These are phyloP conservation scores for Kwoniella sp. DNA, from an alignment of 768 basidiomycete species.

Conservation along the genomic window DNA sequence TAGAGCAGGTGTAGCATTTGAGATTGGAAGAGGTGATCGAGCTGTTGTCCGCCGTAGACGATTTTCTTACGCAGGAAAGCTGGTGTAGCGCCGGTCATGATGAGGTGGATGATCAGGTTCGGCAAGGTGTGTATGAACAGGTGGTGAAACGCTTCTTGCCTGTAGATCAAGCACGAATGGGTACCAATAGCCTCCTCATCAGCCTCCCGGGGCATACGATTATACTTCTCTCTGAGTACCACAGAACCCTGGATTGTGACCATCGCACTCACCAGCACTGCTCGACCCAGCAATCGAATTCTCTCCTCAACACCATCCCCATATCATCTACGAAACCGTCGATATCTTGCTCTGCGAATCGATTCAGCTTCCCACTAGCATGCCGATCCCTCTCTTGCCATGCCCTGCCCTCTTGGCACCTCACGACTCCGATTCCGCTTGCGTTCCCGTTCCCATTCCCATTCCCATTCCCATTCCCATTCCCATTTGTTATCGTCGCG, in stretches of 20 bases:
- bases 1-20: conserved; percentile 51
- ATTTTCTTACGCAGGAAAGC: conserved; percentile 52
- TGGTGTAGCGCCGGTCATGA: conserved; percentile 47
- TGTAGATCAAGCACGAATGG: too few relatives aligned
- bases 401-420: conserved; percentile 46
- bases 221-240: too few relatives aligned
- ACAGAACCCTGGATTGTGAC: neutral
- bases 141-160: conserved; percentile 56
- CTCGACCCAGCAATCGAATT: conserved; percentile 56
- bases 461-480: conserved; percentile 1
- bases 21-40: conserved; percentile 49
- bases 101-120: conserved; percentile 53
- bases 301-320: conserved; percentile 49
- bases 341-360: conserved; percentile 47
- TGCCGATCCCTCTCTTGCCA: conserved; percentile 45
- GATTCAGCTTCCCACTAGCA: conserved; percentile 31
- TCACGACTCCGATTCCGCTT: conserved; percentile 40
- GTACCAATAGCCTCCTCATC: too few relatives aligned
- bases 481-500: too few relatives aligned
- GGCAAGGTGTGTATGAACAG: conserved; percentile 52
- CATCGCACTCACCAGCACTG: conserved; percentile 52
- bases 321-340: conserved; percentile 54
- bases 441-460: conserved; percentile 30
- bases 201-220: too few relatives aligned
- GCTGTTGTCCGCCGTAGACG: conserved; percentile 50